phyloP scores from a whole-genome alignment of 768 basidiomycete genomes.

The Heimioporus sp. region DNA sequence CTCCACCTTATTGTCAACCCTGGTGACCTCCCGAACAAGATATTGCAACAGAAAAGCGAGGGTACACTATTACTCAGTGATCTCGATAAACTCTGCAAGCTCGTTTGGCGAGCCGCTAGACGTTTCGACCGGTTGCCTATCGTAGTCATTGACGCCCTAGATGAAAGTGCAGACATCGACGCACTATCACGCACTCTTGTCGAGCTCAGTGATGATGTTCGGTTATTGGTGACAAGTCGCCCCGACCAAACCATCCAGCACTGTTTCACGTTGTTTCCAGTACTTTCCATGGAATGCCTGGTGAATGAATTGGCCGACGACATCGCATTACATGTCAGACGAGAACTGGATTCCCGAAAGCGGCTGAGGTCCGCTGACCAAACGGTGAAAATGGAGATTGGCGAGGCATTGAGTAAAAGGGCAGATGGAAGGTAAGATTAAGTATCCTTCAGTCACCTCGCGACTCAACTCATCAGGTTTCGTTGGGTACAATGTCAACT shows the following conservation, averaged over 20 bases:
- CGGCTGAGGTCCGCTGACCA: background rate
- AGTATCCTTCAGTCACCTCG: background rate
- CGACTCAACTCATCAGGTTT: background rate
- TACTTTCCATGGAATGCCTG: background rate
- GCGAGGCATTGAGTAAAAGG: background rate
- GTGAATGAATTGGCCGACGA: background rate
- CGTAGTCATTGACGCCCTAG: constrained; percentile 10
- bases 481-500: constrained; percentile 7
- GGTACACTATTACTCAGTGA: background rate
- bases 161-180: constrained; percentile 2
- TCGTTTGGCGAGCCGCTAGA: background rate
- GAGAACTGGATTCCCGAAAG: background rate
- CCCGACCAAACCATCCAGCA: background rate
- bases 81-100: background rate
- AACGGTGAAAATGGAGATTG: background rate
- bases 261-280: background rate
- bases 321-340: background rate
- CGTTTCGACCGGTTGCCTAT: background rate
- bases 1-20: background rate
- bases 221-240: background rate
- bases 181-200: background rate
- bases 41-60: background rate
- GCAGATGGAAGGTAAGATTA: background rate
- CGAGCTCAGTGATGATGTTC: background rate
- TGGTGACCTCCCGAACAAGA: background rate